Percentiles rank a stretch among this genome's conserved stretches.
phyloP scores from a whole-genome alignment of 345 rosid genomes.

The Citrus medica region DNA sequence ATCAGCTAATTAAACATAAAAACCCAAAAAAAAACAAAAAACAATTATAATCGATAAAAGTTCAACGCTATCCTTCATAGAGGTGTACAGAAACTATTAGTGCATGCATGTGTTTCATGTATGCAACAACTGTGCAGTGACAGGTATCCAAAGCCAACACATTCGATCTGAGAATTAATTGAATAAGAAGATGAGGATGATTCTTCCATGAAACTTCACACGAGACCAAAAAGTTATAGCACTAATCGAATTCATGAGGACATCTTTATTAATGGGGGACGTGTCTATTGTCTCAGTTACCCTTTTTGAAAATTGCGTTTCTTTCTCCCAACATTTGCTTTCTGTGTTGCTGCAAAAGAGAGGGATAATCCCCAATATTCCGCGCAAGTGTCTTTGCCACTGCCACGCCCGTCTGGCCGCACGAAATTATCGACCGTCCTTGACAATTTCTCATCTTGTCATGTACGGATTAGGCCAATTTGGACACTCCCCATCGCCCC shows the following conservation, averaged over 20 bases:
- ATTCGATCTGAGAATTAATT: background rate
- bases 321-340: constrained; percentile 16
- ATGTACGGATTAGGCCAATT: background rate
- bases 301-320: constrained; percentile 11
- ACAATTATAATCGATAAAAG: no score
- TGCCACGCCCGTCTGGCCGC: background rate
- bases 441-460: background rate
- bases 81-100: background rate
- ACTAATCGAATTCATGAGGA: background rate
- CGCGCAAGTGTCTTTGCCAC: constrained; percentile 5
- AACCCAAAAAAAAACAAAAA: no score
- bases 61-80: background rate
- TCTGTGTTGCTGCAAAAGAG: constrained; percentile 18
- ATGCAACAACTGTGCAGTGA: background rate
- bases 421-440: background rate
- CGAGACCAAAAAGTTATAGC: background rate
- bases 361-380: constrained; percentile 22
- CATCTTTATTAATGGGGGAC: constrained; percentile 6
- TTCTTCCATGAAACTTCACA: background rate
- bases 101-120: background rate
- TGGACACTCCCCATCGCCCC: background rate
- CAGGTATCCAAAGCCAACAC: background rate
- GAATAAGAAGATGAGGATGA: background rate
- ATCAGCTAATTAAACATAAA: no score
- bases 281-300: background rate